These are phyloP conservation scores for Dendrocalamus latiflorus DNA, from an alignment of 202 grass and related monocot species.

Conservation along the genomic window DNA sequence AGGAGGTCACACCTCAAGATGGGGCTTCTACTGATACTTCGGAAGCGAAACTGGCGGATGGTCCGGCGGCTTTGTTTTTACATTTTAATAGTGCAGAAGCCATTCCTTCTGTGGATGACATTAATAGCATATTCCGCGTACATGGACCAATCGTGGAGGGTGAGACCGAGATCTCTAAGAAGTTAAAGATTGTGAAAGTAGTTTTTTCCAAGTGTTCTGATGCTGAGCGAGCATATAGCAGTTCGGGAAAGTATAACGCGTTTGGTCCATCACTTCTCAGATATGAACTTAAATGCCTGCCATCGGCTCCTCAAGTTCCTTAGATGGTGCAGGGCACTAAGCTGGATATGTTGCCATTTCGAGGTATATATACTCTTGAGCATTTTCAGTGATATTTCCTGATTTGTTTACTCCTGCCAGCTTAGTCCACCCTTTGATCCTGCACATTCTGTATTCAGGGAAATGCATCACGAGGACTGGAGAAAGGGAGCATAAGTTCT, in stretches of 20 bases:
- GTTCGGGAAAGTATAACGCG: constrained; percentile 41
- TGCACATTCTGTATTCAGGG: constrained; percentile 20
- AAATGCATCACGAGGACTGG: constrained; percentile 26
- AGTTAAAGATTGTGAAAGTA: constrained; percentile 42
- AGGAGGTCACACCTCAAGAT: constrained; percentile 21
- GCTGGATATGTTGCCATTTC: background rate
- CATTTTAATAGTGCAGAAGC: constrained; percentile 48
- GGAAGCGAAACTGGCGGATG: constrained; percentile 35
- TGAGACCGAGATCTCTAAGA: constrained; percentile 54
- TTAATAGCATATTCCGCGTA: constrained; percentile 51
- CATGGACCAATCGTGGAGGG: no score
- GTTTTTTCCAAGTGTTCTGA: constrained; percentile 56
- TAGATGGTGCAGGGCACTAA: background rate
- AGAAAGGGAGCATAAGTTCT: constrained; percentile 38
- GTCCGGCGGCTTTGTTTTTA: constrained; percentile 48
- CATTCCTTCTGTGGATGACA: constrained; percentile 60
- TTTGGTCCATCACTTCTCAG: constrained; percentile 62
- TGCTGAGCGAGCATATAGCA: constrained; percentile 54
- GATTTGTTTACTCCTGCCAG: constrained; percentile 6
- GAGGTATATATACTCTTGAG: constrained; percentile 25
- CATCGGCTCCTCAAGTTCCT: constrained; percentile 20
- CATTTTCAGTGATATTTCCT: background rate
- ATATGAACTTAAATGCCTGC: constrained; percentile 51
- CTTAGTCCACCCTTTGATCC: background rate
- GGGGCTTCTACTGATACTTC: constrained; percentile 7